Conservation (phyloP, 2,329 filamentous ascomycete genomes). For the Epicoccum sorghinum region DNA sequence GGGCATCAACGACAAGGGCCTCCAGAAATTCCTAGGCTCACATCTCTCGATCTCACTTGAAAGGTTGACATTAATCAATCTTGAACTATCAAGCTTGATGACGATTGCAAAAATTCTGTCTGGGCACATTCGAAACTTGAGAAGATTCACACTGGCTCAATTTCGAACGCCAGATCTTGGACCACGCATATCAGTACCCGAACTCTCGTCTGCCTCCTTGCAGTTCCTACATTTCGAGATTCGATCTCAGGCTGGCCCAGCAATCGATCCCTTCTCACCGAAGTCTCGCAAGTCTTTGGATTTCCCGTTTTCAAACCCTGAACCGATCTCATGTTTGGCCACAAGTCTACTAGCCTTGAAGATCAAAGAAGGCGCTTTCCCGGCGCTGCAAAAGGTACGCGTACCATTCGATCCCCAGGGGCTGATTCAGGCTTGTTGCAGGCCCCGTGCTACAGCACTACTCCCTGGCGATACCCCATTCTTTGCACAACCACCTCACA, state of each 20-base stretch:
- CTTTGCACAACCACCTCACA: conserved; percentile 16
- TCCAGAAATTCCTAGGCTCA: conserved; percentile 58
- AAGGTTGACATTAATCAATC: conserved; percentile 58
- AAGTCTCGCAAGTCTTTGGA: conserved; percentile 5
- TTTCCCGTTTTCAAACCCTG: conserved; percentile 29
- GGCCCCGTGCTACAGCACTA: conserved; percentile 63
- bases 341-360: conserved; percentile 69
- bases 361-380: conserved; percentile 68
- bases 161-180: conserved; percentile 55
- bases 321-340: conserved; percentile 58
- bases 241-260: conserved; percentile 33
- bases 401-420: conserved; percentile 73
- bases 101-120: conserved; percentile 60
- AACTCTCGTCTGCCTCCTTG: conserved; percentile 57
- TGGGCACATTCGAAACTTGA: conserved; percentile 51
- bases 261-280: conserved; percentile 13
- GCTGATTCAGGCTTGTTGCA: conserved; percentile 71
- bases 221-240: conserved; percentile 67
- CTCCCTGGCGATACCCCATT: conserved; percentile 47
- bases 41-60: conserved; percentile 53
- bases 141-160: conserved; percentile 60
- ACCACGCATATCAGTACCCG: conserved; percentile 51
- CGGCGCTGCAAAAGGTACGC: conserved; percentile 64
- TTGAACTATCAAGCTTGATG: conserved; percentile 58
- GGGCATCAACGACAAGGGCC: conserved; percentile 62